Conservation (phyloP, 768 basidiomycete genomes). For the Tricholoma terreum region DNA sequence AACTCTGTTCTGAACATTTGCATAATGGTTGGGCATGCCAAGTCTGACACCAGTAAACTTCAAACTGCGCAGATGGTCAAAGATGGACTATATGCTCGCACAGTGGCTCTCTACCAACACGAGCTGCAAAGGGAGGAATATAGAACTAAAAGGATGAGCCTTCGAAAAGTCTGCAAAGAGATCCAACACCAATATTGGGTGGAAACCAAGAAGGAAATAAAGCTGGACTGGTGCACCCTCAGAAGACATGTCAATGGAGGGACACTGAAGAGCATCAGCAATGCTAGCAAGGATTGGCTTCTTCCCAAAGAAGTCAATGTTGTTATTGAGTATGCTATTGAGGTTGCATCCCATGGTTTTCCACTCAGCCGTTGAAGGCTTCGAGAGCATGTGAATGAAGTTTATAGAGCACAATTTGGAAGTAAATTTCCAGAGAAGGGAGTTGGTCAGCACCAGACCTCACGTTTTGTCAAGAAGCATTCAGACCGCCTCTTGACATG, state of each 20-base stretch:
- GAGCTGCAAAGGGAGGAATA: not conserved
- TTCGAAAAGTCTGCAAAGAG: not conserved
- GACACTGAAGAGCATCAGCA: not conserved
- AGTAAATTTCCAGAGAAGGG: constrained; percentile 4
- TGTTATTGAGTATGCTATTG: not conserved
- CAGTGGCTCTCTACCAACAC: too few relatives aligned
- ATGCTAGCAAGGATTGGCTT: not conserved
- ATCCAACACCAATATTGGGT: not conserved
- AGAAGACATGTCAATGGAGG: not conserved
- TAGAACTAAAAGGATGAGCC: not conserved
- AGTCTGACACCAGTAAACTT: too few relatives aligned
- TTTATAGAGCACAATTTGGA: constrained; percentile 13
- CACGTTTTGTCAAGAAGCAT: not conserved
- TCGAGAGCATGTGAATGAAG: constrained; percentile 21
- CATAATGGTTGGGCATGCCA: too few relatives aligned
- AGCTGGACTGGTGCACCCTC: not conserved
- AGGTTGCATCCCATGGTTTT: constrained; percentile 15
- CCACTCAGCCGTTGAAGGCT: constrained; percentile 22
- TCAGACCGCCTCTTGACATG: not conserved
- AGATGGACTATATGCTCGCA: too few relatives aligned
- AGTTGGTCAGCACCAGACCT: not conserved
- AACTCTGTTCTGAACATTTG: too few relatives aligned
- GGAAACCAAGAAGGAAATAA: not conserved
- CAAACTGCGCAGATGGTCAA: too few relatives aligned
- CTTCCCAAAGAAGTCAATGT: not conserved